phyloP scores from a whole-genome alignment of 2,329 filamentous ascomycete species.

The Ceratocystis huliohia region DNA sequence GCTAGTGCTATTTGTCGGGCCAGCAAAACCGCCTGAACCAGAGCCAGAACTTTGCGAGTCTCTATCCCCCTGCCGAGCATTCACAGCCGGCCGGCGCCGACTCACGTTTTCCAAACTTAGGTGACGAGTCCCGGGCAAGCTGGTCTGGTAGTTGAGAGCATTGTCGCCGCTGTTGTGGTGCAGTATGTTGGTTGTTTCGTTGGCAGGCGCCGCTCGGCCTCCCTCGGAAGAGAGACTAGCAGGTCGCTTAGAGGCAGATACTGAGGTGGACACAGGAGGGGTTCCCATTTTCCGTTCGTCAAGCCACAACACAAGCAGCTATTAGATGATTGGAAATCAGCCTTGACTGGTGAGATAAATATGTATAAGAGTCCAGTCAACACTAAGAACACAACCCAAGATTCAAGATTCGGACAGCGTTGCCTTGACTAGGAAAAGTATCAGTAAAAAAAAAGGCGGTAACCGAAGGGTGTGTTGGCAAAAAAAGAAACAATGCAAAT shows the following conservation, averaged over 20 bases:
- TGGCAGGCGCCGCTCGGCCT: constrained; percentile 3
- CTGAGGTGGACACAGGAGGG: background rate
- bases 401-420: background rate
- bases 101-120: background rate
- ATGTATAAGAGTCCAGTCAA: background rate
- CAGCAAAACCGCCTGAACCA: background rate
- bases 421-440: too few relatives aligned
- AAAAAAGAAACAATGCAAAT: background rate
- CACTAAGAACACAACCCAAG: background rate
- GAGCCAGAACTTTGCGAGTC: background rate
- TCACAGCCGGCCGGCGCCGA: constrained; percentile 4
- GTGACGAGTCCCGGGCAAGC: background rate
- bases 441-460: background rate
- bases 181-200: constrained; percentile 20
- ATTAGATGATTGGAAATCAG: background rate
- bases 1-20: background rate
- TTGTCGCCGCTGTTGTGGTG: background rate
- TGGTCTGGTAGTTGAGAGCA: constrained; percentile 18
- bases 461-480: background rate
- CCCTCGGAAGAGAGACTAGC: constrained; percentile 8
- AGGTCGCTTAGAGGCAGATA: constrained; percentile 1
- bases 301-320: background rate
- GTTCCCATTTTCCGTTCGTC: background rate
- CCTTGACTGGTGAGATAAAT: background rate
- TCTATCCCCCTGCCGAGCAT: background rate